Base-by-base conservation (phyloP, 2,329 filamentous ascomycete genomes). In the Penicillium sp. region DNA sequence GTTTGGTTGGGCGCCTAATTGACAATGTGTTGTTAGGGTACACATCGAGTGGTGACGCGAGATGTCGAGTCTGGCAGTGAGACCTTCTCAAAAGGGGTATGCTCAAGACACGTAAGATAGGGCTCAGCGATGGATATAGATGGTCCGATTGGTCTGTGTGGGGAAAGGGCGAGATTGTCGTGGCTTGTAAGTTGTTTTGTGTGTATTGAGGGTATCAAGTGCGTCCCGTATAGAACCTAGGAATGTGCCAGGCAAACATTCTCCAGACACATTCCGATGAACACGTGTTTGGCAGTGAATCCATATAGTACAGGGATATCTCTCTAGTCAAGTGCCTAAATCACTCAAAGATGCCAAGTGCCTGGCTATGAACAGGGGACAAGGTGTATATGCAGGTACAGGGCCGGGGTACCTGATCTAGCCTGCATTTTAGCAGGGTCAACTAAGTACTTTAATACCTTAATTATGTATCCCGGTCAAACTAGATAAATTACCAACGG, bases 131-230 rank as follows among this genome's bases (percentile, higher is more conserved):
- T 44, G 46, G 31, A 41, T 38, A 24, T 40, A 25, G 27, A 20
- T 50, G 31, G 47, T 40, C 53, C 55, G 55, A 57, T 57, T 57
- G 54, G 54, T 33, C 25, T 45, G 41, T 55, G 54, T 55, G 54
- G 55, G 47, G 52, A 55, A 27, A 49, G 15, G 20, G 18, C 5
- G 41, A 33, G 52, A 52, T 46, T 47, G 39, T 40, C 45, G 40
- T 37, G 46, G 38, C 18, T 31, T 23, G 20, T 23, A 23, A 23
- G 20, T 37, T 37, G 31, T 23, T 24, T 2, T 18, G 20, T n/a
- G 13, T 24, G 42, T 25, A 33, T 15, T 15, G 20, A 35, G 25
- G n/a, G 32, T 33, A 18, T 12, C n/a, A 15, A 18, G 15, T 18
- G 15, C 15, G 13, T 27, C 25, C 9, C 3, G 7, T 35, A 35